Evolutionary conservation across 2,329 filamentous ascomycete genomes (phyloP), one percentile per base, ranked within the genome.

Genomic region (Metarhizium anisopliae): DNA sequence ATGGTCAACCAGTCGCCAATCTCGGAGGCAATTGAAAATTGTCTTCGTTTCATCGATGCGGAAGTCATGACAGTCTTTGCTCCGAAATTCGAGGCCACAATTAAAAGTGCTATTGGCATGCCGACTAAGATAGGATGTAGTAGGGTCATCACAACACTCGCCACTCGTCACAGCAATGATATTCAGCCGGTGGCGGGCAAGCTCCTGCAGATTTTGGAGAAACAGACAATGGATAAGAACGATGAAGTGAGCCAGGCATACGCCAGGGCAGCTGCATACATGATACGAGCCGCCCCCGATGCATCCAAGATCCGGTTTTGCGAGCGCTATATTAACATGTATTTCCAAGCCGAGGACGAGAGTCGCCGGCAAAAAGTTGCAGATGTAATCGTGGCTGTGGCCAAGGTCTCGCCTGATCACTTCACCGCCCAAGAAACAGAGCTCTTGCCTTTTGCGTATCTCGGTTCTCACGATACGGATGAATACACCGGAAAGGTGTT

Each of bases 101-200:
- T 97, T 71, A 94, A 93, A 67, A 85, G 81, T 30, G 89, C 92
- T 1, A 85, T 99, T 42, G 93, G 92, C 1, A 85, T 97, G 72
- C 93, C 93, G 2, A 95, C 91, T 0, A 97, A 97, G 74, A 87
- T 97, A 51, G 94, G 91, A 42, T 95, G 91, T 65, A 89, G 87
- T 60, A 84, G 90, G 55, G 85, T 96, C 2, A 78, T 99, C 36
- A 87, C 89, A 7, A 92, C 90, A 0, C 78, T 99, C 7, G 89
- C 90, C 52, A 93, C 92, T 52, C 83, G 90, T 13, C 88, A 93
- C 60, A 83, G 82, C 40, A 79, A 85, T 42, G 76, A 92, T 35
- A 89, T 96, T 69, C 81, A 80, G 42, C 85, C 89, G 0, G 85
- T 92, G 64, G 86, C 89, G 13, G 83, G 89, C 59, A 77, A 80